Evolutionary conservation across 306 rosid genomes (phyloP), one percentile per base, ranked within the genome.

Genomic region (Comarum palustre): DNA sequence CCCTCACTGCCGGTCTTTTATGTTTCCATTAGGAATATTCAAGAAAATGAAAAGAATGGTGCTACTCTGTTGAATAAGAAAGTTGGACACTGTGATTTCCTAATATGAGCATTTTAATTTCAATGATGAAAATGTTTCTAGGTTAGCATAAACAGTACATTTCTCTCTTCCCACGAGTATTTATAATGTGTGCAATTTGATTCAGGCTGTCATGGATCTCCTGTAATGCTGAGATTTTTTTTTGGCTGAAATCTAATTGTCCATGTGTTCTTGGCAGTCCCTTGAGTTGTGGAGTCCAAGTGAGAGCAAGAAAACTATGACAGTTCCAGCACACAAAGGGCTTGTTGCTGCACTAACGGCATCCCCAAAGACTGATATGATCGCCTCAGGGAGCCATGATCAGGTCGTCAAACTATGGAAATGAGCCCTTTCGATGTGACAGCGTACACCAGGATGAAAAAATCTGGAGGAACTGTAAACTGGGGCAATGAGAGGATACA

Each of bases 301-400:
- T 0, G 83, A 80, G 38, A 11, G 77, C 77, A 54, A 51, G 27
- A 77, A 48, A 60, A 70, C 85, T 47, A 2, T 41, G 84, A n/a
- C 71, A 3, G 38, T 82, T 68, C 68, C 84, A 24, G 89, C 90
- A 4, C 92, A 90, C 77, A 51, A 73, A 34, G 96, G 85, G 41
- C 27, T 73, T 29, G 80, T 90, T 57, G 66, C 82, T 31, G 90
- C 83, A 54, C 78, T 86, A 14, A 81, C 84, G 36, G 81, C 77
- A 52, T 79, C 89, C 39, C 69, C 73, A 0, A n/a, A 47, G 66
- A 74, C 72, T 39, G 79, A 79, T 36, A 62, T 79, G 84, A 75
- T 90, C 46, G 96, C 96, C 70, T 87, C 96, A 0, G 84, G 83
- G 22, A 77, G 96, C 77, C 84, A 84, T 75, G 96, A 90, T 80